Base-by-base conservation (phyloP, 2,329 filamentous ascomycete species). In the Cercospora sp. region DNA sequence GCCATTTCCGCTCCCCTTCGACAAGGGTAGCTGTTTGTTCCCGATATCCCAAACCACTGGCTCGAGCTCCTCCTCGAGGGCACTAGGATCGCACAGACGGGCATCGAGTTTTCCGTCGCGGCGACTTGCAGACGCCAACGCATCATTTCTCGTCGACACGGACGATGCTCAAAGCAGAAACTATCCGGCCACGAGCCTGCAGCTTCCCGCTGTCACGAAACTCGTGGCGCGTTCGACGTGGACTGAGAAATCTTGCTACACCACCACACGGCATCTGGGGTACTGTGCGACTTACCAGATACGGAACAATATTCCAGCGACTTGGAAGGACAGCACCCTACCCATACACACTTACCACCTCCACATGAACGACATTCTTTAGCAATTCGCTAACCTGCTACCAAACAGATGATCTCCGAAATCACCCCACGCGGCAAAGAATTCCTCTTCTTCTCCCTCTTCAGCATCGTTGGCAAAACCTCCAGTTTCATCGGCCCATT, bases 401-500 rank as follows among this genome's bases (percentile, higher is more conserved):
- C n/a, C n/a, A 21, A 61, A 51, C 61, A 74, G 73, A 89, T 91
- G 85, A 91, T 91, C 71, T 87, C 85, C 2, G 89, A 90, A 72
- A 88, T 91, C 2, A 90, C 88, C 0, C 89, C 89, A 0, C 82
- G 87, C 5, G 89, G 89, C 43, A 88, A 90, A 73, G 89, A 91
- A 71, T 90, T 90, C 73, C 80, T 91, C 10, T 91, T 91, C 81
- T 91, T 91, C 82, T 86, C 84, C 58, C 78, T 91, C 1, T 91
- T 91, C 79, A 88, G 85, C 69, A 89, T 91, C 72, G 85, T 90
- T 30, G 88, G 89, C 55, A 91, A 91, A 79, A 89, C 88, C 0
- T 88, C 85, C 7, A 87, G 85, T 0, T 91, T 90, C 72, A 90
- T 91, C 65, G 89, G 89, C 0, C 89, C 89, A 0, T 80, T 91